These are phyloP conservation scores for Periglandula ipomoeae DNA, from an alignment of 2,329 filamentous ascomycete genomes.

Conservation along the genomic window DNA sequence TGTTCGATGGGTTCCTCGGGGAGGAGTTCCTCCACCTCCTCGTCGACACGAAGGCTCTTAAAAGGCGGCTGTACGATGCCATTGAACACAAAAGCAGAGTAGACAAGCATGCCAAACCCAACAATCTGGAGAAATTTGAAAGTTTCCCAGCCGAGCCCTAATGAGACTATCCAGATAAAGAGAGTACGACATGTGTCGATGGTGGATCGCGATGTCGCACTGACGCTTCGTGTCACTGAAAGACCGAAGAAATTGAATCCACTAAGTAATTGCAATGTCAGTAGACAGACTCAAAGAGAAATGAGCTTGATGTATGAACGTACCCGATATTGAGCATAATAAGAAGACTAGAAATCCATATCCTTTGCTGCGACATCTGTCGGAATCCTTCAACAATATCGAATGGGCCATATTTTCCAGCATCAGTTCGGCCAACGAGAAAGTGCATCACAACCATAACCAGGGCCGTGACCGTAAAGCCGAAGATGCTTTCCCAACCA, in stretches of 20 bases:
- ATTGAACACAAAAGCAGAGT: constrained; percentile 95
- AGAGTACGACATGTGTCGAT: constrained; percentile 96
- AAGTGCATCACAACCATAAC: constrained; percentile 76
- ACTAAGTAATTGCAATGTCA: constrained; percentile 32
- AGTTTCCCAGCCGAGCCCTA: constrained; percentile 88
- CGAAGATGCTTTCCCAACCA: constrained; percentile 93
- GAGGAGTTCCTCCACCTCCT: constrained; percentile 54
- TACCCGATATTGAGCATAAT: constrained; percentile 99
- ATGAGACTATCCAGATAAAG: constrained; percentile 95
- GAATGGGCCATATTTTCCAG: constrained; percentile 74
- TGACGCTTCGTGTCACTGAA: constrained; percentile 81
- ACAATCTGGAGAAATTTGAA: constrained; percentile 96
- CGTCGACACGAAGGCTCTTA: constrained; percentile 50
- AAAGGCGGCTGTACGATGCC: constrained; percentile 81
- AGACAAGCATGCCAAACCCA: constrained; percentile 84
- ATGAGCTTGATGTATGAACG: constrained; percentile 4
- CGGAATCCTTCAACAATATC: constrained; percentile 80
- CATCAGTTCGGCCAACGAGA: constrained; percentile 62
- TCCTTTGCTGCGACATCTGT: constrained; percentile 61
- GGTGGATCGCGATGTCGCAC: constrained; percentile 85
- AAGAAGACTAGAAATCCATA: constrained; percentile 69
- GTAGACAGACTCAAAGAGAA: not conserved
- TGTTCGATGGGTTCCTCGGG: constrained; percentile 83
- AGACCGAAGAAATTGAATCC: constrained; percentile 99
- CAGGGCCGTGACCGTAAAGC: constrained; percentile 68